Percentiles rank a stretch among this genome's conserved stretches.
Evolutionary conservation across 352 stramenopile species (phyloP).

Genomic region (Pythium scleroteichum): DNA sequence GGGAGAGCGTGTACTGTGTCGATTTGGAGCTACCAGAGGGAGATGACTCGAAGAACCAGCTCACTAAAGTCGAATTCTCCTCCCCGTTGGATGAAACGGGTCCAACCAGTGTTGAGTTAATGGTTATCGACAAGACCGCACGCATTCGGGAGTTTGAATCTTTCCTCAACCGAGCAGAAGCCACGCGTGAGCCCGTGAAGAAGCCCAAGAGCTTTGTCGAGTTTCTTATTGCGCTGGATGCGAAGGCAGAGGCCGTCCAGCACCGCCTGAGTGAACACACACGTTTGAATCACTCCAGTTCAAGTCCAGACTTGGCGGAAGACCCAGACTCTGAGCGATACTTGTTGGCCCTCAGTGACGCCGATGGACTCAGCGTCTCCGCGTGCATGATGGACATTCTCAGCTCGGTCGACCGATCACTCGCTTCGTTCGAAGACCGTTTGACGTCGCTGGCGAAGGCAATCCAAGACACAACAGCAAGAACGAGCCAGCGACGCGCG

Average conservation of each 20-base stretch:
- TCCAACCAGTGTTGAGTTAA: background rate
- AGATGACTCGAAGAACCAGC: background rate
- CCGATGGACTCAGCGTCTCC: constrained; percentile 58
- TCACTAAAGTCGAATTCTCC: constrained; percentile 9
- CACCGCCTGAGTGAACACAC: background rate
- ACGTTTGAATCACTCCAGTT: background rate
- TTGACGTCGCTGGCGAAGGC: constrained; percentile 36
- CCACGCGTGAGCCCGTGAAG: background rate
- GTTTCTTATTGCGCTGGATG: background rate
- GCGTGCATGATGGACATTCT: constrained; percentile 66
- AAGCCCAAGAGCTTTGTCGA: constrained; percentile 22
- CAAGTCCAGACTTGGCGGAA: background rate
- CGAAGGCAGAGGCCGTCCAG: background rate
- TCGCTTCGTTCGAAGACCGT: constrained; percentile 35
- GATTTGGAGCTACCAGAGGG: background rate
- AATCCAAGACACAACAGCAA: constrained; percentile 40
- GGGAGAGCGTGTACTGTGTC: constrained; percentile 24
- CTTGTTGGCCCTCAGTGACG: constrained; percentile 49
- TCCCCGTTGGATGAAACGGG: too few species aligned
- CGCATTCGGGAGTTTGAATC: constrained; percentile 12
- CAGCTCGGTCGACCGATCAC: constrained; percentile 40
- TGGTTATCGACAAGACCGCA: constrained; percentile 15
- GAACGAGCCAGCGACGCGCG: constrained; percentile 62
- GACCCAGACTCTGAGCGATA: constrained; percentile 10
- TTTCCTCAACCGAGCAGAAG: background rate